These are phyloP conservation scores for Suillus hirtellus DNA, from an alignment of 768 basidiomycete species.

Conservation along the genomic window DNA sequence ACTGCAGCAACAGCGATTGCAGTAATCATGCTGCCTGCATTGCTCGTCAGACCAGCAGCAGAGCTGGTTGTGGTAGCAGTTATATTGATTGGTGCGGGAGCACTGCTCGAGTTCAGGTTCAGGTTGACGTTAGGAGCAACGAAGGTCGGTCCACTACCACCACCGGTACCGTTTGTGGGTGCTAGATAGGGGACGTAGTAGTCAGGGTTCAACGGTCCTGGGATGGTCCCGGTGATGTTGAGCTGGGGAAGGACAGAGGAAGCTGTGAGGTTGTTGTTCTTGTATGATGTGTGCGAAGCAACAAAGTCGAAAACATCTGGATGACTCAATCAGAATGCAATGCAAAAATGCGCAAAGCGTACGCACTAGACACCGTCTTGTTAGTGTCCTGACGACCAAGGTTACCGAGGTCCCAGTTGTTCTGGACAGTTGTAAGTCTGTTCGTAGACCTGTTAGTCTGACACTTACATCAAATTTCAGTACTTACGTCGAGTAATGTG, in stretches of 20 bases:
- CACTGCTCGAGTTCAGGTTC: slow-evolving; percentile 32
- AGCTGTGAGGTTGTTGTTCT: slow-evolving; percentile 38
- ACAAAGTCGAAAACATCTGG: slow-evolving; percentile 56
- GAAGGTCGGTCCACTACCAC: slow-evolving; percentile 45
- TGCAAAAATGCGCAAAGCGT: not conserved
- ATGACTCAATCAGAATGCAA: slow-evolving; percentile 2
- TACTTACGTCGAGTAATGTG: slow-evolving; percentile 54
- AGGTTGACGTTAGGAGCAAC: slow-evolving; percentile 35
- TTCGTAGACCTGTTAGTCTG: not conserved
- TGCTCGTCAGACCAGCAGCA: slow-evolving; percentile 2
- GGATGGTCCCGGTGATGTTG: slow-evolving; percentile 42
- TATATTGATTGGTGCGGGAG: slow-evolving; percentile 44
- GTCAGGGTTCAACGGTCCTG: slow-evolving; percentile 44
- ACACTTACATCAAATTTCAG: not conserved
- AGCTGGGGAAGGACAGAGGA: slow-evolving; percentile 31
- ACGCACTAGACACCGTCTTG: slow-evolving; percentile 32
- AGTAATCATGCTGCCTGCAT: not conserved
- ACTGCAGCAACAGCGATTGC: not conserved
- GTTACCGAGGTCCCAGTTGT: slow-evolving; percentile 62
- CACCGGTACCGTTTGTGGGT: slow-evolving; percentile 40
- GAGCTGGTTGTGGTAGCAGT: slow-evolving; percentile 21
- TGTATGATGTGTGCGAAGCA: slow-evolving; percentile 46
- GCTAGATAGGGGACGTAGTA: slow-evolving; percentile 46
- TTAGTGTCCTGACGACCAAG: slow-evolving; percentile 62
- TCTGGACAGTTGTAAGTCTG: slow-evolving; percentile 52